Conservation (phyloP, 129 eudicot species). For the Daucus carota region DH1_v3.0 NC_030385.2:35383001-35383500, state of each 20-base stretch:
- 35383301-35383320: conserved; percentile 98
- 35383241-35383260: conserved; percentile 79
- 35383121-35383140: conserved; percentile 50
- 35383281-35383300: conserved; percentile 84
- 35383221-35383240: conserved; percentile 82
- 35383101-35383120: conserved; percentile 43
- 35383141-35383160: conserved; percentile 12
- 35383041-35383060: not conserved
- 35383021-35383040: conserved; percentile 8
- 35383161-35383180: not conserved
- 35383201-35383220: conserved; percentile 7
- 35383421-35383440: not conserved
- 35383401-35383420: not conserved
- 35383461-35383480: no score
- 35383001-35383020: conserved; percentile 2
- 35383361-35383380: not conserved
- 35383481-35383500: no score
- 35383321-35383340: conserved; percentile 28
- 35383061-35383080: not conserved
- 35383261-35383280: conserved; percentile 55
- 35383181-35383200: not conserved
- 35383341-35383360: not conserved
- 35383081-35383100: conserved; percentile 26
- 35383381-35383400: conserved; percentile 1
- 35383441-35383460: no score